A percentile compares a stretch with the other conserved stretches of the same genome.
These are phyloP conservation scores for Carex parvula DNA, from an alignment of 176 grass and related monocot species.

Conservation along the genomic window DNA sequence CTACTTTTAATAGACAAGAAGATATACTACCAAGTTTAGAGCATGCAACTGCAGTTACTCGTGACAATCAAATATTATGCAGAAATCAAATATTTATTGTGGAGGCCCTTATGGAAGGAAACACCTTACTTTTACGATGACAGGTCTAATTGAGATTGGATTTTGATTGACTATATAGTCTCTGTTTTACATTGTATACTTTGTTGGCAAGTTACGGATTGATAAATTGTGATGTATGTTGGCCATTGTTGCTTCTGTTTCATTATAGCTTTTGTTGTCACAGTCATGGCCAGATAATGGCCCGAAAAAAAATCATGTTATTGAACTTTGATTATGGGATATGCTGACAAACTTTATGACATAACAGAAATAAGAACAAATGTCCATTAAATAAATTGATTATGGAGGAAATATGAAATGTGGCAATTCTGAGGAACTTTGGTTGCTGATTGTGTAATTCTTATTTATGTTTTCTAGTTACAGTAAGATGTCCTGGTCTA, in stretches of 20 bases:
- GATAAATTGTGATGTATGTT: neutral
- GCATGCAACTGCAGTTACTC: neutral
- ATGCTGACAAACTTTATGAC: constrained; percentile 27
- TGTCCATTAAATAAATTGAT: neutral
- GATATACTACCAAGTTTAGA: neutral
- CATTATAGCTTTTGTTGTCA: neutral
- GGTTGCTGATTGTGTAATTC: neutral
- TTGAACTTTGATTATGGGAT: neutral
- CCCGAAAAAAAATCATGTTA: neutral
- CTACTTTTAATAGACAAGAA: neutral
- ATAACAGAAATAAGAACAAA: constrained; percentile 17
- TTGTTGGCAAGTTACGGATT: neutral
- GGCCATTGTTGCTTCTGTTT: neutral
- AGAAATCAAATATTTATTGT: neutral
- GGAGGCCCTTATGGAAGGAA: neutral
- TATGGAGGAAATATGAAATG: neutral
- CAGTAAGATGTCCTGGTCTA: constrained; percentile 12
- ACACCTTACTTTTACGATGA: neutral
- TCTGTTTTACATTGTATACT: neutral
- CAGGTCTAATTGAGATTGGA: neutral
- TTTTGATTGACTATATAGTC: neutral
- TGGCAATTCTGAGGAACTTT: neutral
- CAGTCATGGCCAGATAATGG: too few species aligned
- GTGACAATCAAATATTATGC: neutral
- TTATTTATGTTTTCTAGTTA: constrained; percentile 1